Conservation (phyloP, 495 filamentous ascomycete genomes). For the Bombardia bombarda region DNA sequence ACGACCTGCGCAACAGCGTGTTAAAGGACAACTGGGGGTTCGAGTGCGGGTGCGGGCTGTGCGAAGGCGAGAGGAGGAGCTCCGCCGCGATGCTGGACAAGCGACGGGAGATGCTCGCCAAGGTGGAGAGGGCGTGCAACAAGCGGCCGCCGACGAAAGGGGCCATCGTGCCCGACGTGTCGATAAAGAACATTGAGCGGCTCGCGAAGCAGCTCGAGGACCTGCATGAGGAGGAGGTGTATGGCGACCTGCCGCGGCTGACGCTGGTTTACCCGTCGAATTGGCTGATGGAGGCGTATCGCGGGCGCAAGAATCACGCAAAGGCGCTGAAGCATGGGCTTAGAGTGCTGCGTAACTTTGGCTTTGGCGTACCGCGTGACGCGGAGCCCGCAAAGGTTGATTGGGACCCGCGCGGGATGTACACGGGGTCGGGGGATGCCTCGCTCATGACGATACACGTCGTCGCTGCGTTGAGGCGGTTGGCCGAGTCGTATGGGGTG, state of each 20-base stretch:
- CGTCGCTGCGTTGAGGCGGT: constrained; percentile 27
- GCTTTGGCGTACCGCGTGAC: constrained; percentile 22
- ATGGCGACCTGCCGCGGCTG: constrained; percentile 28
- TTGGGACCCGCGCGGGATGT: constrained; percentile 23
- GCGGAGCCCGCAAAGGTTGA: constrained; percentile 10
- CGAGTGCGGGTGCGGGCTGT: constrained; percentile 38
- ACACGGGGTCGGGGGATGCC: constrained; percentile 6
- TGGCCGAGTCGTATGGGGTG: constrained; percentile 25
- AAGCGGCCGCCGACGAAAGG: constrained; percentile 1
- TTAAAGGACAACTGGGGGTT: constrained; percentile 39
- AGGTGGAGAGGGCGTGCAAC: constrained; percentile 7
- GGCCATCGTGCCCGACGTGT: constrained; percentile 20
- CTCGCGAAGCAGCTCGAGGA: constrained; percentile 29
- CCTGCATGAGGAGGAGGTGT: constrained; percentile 27
- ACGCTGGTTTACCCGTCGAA: constrained; percentile 34
- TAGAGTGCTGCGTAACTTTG: constrained; percentile 36
- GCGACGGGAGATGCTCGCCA: constrained; percentile 13
- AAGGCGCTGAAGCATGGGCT: constrained; percentile 29
- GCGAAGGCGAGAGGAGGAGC: constrained; percentile 19
- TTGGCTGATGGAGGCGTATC: constrained; percentile 33
- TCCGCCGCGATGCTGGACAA: constrained; percentile 9
- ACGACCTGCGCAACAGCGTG: constrained; percentile 9
- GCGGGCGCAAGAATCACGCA: constrained; percentile 25
- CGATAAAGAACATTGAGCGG: constrained; percentile 22
- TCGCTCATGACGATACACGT: constrained; percentile 33